Evolutionary conservation across 345 rosid genomes (phyloP), one percentile per base, ranked within the genome.

Genomic region (Nasturtium officinale): DNA sequence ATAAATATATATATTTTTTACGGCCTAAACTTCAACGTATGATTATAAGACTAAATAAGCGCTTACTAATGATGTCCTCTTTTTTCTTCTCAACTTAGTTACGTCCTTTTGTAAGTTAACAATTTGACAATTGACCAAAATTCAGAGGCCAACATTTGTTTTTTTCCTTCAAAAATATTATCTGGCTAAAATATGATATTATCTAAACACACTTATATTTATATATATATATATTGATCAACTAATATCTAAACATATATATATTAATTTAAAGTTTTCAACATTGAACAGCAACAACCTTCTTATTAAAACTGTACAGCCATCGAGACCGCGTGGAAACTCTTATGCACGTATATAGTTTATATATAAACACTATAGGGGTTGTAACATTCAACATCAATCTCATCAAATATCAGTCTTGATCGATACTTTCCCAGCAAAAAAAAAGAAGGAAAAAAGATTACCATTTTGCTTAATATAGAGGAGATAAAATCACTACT

Each of bases 71-170:
- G 48, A 58, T 70, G 38, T 60, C 7, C 5, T 20, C n/a, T 10
- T 26, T 45, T 30, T 25, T 35, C 15, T 58, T 45, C 59, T 26
- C 51, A 37, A 1, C 23, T 25, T 61, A 51, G 32, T 61, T 52
- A 11, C 13, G 6, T 30, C 17, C 11, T 13, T 40, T 40, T 29
- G 9, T 42, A 59, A 35, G 35, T 50, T 72, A 30, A 62, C 33
- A 72, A 51, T 9, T 52, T 61, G 75, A 58, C 65, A 70, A 33
- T 59, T 70, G 74, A 61, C 69, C 69, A 37, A 51, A 23, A 52
- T 0, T n/a, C 52, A 42, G 43, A 37, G 12, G 42, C 12, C 48
- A 70, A 40, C 29, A 54, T 16, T 17, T 13, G 17, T 29, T 6
- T 15, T 35, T n/a, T 28, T 29, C 32, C 37, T 5, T 15, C 33